Conservation (phyloP, 2,329 filamentous ascomycete genomes). For the Penicillium sp. region DNA sequence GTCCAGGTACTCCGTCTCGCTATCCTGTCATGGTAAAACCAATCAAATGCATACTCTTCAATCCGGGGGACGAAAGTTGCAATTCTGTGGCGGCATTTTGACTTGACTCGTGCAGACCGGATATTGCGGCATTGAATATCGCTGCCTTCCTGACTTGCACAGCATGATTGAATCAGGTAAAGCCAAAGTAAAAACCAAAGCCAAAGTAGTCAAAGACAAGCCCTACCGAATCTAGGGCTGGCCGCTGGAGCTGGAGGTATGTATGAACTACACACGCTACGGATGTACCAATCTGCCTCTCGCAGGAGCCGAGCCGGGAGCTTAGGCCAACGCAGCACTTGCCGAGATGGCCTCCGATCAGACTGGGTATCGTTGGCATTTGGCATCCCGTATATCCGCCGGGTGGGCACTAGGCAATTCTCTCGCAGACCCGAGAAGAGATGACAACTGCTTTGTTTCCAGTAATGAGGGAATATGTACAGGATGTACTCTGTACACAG, state of each 20-base stretch:
- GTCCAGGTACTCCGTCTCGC: neutral
- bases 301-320: conserved; percentile 16
- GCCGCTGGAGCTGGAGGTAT: neutral
- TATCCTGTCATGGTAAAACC: neutral
- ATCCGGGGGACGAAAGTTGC: no score
- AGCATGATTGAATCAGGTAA: neutral
- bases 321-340: conserved; percentile 11
- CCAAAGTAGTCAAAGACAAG: neutral
- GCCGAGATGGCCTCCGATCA: conserved; percentile 13
- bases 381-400: no score
- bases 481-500: neutral
- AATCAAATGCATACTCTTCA: neutral
- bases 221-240: no score
- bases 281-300: conserved; percentile 1
- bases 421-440: neutral
- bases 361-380: no score
- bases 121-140: neutral
- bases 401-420: neutral
- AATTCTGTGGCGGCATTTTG: neutral
- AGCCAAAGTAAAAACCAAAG: no score
- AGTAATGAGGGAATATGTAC: neutral
- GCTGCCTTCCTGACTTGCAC: neutral
- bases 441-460: no score
- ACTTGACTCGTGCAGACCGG: neutral
- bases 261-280: no score